Evolutionary conservation across 1,284 basidiomycete species (phyloP).

Genomic region (Leccinum griseonigrum): DNA sequence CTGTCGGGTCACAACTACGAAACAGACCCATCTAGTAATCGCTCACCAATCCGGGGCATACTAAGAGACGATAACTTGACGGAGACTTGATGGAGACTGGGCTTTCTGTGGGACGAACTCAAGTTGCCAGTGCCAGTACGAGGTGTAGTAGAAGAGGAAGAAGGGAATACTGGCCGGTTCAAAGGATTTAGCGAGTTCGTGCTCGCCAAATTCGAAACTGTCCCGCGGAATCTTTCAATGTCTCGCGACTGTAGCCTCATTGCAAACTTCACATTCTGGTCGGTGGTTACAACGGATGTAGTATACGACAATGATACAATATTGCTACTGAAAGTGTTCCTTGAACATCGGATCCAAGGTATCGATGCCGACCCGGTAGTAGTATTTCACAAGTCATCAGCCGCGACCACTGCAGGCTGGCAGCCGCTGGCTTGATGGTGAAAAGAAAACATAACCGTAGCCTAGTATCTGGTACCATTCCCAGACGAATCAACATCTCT

Average conservation of each 20-base stretch:
- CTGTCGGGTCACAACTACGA: background rate
- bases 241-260: too few species aligned
- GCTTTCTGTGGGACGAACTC: slow-evolving; percentile 10
- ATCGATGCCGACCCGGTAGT: too few species aligned
- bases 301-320: too few species aligned
- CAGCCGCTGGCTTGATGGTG: background rate
- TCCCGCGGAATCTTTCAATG: too few species aligned
- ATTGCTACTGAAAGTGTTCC: too few species aligned
- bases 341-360: too few species aligned
- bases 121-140: slow-evolving; percentile 7
- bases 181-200: background rate
- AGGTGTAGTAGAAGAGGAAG: background rate
- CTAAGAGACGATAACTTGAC: slow-evolving; percentile 20
- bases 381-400: background rate
- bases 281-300: too few species aligned
- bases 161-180: background rate
- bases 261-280: too few species aligned
- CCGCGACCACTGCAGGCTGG: background rate
- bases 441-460: background rate
- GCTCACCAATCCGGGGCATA: slow-evolving; percentile 34
- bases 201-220: too few species aligned
- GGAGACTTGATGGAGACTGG: slow-evolving; percentile 12
- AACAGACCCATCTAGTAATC: background rate
- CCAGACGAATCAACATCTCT: background rate
- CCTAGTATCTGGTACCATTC: background rate